Percentiles rank a stretch among this genome's conserved stretches.
Conservation (phyloP, 495 filamentous ascomycete genomes). For the Alectoria sarmentosa region DNA sequence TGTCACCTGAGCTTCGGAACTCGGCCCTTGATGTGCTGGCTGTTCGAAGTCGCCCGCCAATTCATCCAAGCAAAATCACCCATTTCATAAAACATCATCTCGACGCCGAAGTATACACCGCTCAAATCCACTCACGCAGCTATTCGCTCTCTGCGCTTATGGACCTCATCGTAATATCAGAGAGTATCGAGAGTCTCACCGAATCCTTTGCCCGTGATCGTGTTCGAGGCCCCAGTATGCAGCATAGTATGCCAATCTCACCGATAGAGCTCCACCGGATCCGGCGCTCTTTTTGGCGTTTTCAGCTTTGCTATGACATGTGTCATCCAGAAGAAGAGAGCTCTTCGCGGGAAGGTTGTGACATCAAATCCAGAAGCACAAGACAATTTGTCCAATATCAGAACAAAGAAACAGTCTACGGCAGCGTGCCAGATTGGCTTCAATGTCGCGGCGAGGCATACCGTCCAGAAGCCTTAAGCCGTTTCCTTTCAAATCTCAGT, state of each 20-base stretch:
- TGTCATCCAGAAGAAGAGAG: neutral
- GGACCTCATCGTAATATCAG: conserved; percentile 1
- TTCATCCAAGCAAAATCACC: neutral
- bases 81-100: neutral
- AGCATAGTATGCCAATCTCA: neutral
- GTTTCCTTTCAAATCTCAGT: neutral
- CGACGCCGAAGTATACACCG: neutral
- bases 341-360: neutral
- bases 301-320: conserved; percentile 13
- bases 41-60: neutral
- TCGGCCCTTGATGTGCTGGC: neutral
- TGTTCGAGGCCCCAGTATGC: neutral
- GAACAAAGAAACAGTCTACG: neutral
- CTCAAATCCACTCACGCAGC: neutral
- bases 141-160: neutral
- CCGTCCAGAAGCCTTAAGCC: neutral
- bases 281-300: conserved; percentile 10
- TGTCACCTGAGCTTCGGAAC: neutral
- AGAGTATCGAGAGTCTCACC: neutral
- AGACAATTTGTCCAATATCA: neutral
- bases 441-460: neutral
- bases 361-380: neutral
- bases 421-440: neutral
- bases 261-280: conserved; percentile 5
- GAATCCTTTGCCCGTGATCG: neutral